Evolutionary conservation across 2,329 filamentous ascomycete species (phyloP), one percentile per base, ranked within the genome.

Genomic region (Fusarium concolor): DNA sequence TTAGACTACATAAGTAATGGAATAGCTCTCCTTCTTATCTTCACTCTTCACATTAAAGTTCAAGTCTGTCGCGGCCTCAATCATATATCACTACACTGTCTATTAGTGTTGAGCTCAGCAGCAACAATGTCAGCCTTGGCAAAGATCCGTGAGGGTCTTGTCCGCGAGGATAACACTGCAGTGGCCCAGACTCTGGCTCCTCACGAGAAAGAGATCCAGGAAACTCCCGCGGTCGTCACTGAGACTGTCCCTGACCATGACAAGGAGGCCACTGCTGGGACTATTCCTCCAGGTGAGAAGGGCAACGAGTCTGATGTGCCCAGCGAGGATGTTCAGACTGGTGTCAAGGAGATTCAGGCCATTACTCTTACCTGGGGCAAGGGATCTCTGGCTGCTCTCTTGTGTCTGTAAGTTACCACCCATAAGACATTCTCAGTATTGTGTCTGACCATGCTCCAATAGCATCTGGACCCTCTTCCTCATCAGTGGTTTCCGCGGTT

Each of bases 391-490:
- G 67, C 67, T 24, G 62, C 65, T 17, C 54, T 76, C 10, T 77
- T 82, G 41, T 37, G 73, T 35, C 66, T 75, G 79, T 81, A 70
- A 31, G 76, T 73, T 24, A 28, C 38, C 17, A 38, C 18, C 24
- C 11, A 18, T 24, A 10, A 17, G 8, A 22, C n/a, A 31, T 10
- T 31, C 24, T 26, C 22, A 24, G 22, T n/a, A 7, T 15, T 18
- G 28, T 10, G n/a, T 63, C 28, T 70, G 47, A 74, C 47, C 43
- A 39, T 9, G 14, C 28, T 10, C 47, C 20, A 4, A 45, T 29
- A 75, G 76, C 17, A 77, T 87, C 59, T 87, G 81, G 76, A 62
- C 84, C 3, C 77, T 87, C 24, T 84, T 84, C 74, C 81, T 87
- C 42, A 80, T 84, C 68, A 84, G 86, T 44, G 83, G 81, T 8